phyloP scores from a whole-genome alignment of 2,329 filamentous ascomycete genomes.

The Aureobasidium musti region DNA sequence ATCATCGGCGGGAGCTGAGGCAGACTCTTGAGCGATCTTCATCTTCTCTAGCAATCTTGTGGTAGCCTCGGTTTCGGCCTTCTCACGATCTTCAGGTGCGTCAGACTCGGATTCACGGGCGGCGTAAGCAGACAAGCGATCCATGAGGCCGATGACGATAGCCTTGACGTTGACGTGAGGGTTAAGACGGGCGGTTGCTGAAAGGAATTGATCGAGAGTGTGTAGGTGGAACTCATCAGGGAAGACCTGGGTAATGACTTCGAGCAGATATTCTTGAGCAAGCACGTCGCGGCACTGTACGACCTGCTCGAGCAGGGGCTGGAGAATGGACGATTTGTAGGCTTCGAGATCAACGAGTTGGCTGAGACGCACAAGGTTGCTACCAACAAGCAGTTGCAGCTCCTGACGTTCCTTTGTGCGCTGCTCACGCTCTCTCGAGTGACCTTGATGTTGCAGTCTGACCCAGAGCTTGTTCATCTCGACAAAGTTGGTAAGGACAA shows the following conservation, averaged over 20 bases:
- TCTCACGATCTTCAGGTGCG: conserved; percentile 68
- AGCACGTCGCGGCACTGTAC: conserved; percentile 97
- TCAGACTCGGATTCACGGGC: conserved; percentile 78
- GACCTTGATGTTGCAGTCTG: conserved; percentile 92
- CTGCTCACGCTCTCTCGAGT: conserved; percentile 91
- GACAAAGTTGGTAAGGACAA: conserved; percentile 96
- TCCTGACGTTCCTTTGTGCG: conserved; percentile 93
- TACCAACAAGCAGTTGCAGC: conserved; percentile 90
- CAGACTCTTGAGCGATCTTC: conserved; percentile 62
- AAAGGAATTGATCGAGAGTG: conserved; percentile 92
- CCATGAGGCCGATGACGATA: conserved; percentile 98
- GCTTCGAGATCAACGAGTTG: conserved; percentile 93
- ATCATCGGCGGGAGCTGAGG: conserved; percentile 38
- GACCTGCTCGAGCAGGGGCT: conserved; percentile 89
- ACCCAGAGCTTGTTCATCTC: conserved; percentile 99
- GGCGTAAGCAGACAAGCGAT: conserved; percentile 91
- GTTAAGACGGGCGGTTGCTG: conserved; percentile 87
- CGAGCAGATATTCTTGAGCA: conserved; percentile 93
- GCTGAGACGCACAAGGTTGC: conserved; percentile 91
- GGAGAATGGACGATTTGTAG: conserved; percentile 88
- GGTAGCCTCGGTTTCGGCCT: conserved; percentile 82
- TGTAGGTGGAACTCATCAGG: conserved; percentile 98
- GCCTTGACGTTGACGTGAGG: conserved; percentile 97
- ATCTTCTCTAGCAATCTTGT: conserved; percentile 75
- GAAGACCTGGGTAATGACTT: conserved; percentile 99